Evolutionary conservation across 495 filamentous ascomycete species (phyloP), one percentile per base, ranked within the genome.

Genomic region (Penicillium atrosanguineum): DNA sequence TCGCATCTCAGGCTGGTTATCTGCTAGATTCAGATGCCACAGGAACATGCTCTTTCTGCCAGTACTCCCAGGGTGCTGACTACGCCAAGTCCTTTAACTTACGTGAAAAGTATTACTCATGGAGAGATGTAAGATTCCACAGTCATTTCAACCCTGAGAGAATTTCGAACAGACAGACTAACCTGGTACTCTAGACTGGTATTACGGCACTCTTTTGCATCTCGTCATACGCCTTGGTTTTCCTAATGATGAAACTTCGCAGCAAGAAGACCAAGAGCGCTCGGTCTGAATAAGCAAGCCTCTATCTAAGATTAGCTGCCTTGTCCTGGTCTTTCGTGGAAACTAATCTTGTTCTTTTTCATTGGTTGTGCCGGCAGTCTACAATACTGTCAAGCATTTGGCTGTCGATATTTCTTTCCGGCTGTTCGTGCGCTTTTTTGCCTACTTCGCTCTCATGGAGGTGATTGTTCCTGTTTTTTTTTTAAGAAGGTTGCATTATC

Each of bases 11-110:
- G 0, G 71, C 83, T 1, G 87, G 87, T 2, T 86, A 86, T 48
- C 71, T 91, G 15, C 55, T 74, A 19, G 74, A 87, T 57, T 62
- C 74, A 6, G 71, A 73, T 26, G 72, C 76, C 4, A 87, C 79
- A 0, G 51, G 52, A 0, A 61, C 75, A 28, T 95, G 89, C 68
- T 56, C 63, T 1, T 91, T 81, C 70, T 94, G 90, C 69, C 56
- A 79, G 34, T 74, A 73, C 36, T 62, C 63, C 1, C 61, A 52
- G 1, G 71, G 71, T 4, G 66, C 70, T 3, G 72, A 75, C 42
- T 75, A 71, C 48, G 72, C 70, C 1, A 72, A 68, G 46, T 61
- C 64, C 0, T 75, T 72, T 53, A 75, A 74, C 44, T 44, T 74
- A 19, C 48, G 56, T 16, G 69, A 68, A 51, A 69, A 69, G 34